Base-by-base conservation (phyloP, 495 filamentous ascomycete genomes). In the Echria macrotheca region DNA sequence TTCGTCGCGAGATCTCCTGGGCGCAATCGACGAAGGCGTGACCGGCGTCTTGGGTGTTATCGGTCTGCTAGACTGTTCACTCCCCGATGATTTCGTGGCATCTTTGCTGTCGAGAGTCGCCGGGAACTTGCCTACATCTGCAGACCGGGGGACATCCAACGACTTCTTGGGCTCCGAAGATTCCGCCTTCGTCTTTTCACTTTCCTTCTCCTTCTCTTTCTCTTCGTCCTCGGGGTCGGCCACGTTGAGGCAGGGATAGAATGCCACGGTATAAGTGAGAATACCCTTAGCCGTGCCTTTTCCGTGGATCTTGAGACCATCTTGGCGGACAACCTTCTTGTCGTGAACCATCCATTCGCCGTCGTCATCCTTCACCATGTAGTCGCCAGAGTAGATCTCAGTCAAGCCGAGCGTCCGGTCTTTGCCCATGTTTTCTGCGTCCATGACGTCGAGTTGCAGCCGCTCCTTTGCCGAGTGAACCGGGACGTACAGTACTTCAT, bases 401-500 rank as follows among this genome's bases (percentile, higher is more conserved):
- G 86, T 69, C 25, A 81, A 72, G 24, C 93, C 93, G 22, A 99
- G 78, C 17, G 83, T 82, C 26, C 94, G 83, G 61, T 99, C 93
- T 57, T 85, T 88, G 49, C 85, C 85, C 49, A 95, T 72, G 41
- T 80, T 88, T 68, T 99, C 93, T 44, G 89, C 79, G 56, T 99
- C 93, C 93, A 99, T 97, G 51, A 96, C 89, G 65, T 98, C 93
- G 11, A 99, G 68, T 0, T 79, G 79, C 15, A 99, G 64, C 54
- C 83, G 91, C 64, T 97, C 94, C 25, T 85, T 83, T n/a, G 74
- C 46, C 9, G 83, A 86, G 65, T 97, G 94, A 47, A 99, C 78
- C 0, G 94, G 91, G 0, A 99, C 78, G 65, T 99, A 99, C 36
- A 95, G 76, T 10, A 97, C 80, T 65, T 99, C 94, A 58, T 99